Evolutionary conservation across 2,329 filamentous ascomycete species (phyloP), one percentile per base, ranked within the genome.

Genomic region (Phialocephala sp.): DNA sequence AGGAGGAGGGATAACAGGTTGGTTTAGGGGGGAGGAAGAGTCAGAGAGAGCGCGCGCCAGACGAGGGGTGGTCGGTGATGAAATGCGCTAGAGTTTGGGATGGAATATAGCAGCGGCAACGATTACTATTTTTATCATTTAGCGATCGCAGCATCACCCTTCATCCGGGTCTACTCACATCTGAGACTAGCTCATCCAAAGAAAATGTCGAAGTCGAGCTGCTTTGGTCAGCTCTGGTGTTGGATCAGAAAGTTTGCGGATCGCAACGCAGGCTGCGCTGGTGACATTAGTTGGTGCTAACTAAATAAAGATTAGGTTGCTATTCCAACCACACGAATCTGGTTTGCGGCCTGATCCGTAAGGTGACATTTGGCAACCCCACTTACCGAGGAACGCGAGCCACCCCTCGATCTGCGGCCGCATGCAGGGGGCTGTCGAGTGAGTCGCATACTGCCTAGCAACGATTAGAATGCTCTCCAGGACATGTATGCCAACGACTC

Each of bases 51-150:
- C n/a, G 54, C 11, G 50, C 36, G 50, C 22, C 20, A 60, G 43
- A 61, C 52, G 60, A 54, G n/a, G 64, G 64, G 55, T 68, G 47
- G 63, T 67, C 18, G 63, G 59, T 55, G 59, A 68, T 68, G 47
- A 60, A 68, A 67, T 66, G 60, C 60, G 66, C 63, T 68, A 66
- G 60, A 66, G 66, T 63, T 61, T 65, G 27, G 59, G 32, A 57
- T 57, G 56, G n/a, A 65, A 56, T 43, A 64, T 62, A n/a, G 63
- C 59, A 54, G 59, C 43, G 63, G 66, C 57, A 65, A 60, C 60
- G 14, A 68, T 63, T 65, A 1, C n/a, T 59, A 50, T 59, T 59
- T 65, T 62, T 59, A 36, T 62, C 22, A 62, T 62, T 60, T 68
- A 12, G 63, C 35, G 58, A 68, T 59, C 55, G 55, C 55, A 67